phyloP scores from a whole-genome alignment of 306 rosid species.

The Sicyos baderoa region DNA sequence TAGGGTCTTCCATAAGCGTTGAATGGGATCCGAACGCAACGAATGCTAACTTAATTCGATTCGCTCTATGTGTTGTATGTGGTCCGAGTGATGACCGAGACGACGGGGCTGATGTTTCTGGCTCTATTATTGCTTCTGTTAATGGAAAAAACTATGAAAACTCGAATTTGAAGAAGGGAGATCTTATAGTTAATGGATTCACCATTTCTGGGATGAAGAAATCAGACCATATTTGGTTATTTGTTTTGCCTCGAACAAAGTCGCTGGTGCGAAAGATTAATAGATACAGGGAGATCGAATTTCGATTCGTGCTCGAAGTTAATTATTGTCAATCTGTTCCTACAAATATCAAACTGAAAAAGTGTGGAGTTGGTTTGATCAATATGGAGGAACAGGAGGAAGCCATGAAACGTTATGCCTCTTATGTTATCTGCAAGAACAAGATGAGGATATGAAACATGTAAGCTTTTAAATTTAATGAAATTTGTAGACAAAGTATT shows the following conservation, averaged over 20 bases:
- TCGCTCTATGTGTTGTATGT: neutral
- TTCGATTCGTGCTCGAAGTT: neutral
- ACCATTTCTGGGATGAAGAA: neutral
- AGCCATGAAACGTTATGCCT: neutral
- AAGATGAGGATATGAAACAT: neutral
- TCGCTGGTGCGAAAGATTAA: neutral
- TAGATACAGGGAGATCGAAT: neutral
- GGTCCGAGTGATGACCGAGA: neutral
- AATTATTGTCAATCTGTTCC: neutral
- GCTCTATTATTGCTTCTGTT: neutral
- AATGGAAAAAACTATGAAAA: neutral
- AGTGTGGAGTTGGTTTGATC: slow-evolving; percentile 12
- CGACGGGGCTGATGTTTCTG: neutral
- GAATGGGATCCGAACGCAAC: neutral
- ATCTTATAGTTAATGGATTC: neutral
- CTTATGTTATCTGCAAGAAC: neutral
- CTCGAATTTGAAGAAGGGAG: neutral
- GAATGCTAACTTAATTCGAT: neutral
- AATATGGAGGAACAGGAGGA: neutral
- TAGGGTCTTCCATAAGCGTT: neutral
- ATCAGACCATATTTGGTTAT: slow-evolving; percentile 1
- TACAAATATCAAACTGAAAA: neutral
- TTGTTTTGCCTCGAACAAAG: neutral
- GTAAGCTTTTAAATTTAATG: neutral
- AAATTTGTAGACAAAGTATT: too few species aligned